Evolutionary conservation across 179 eudicot genomes (phyloP), one percentile per base, ranked within the genome.

Genomic region (Nepenthes alata): DNA sequence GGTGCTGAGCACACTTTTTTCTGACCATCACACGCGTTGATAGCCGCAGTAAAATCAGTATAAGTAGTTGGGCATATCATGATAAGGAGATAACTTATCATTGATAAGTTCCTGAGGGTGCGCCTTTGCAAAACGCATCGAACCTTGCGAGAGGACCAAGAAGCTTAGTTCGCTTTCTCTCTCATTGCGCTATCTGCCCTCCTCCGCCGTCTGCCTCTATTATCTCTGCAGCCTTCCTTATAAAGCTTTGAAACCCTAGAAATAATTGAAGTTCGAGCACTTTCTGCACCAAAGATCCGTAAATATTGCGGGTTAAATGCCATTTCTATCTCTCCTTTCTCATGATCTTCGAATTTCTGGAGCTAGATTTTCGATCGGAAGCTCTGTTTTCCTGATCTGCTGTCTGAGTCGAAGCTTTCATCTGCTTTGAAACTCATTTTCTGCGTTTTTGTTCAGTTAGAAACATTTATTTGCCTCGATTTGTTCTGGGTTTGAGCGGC

Each of bases 201-300:
- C 25, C 25, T 25, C 25, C 25, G 25, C 25, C 25, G 25, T 0
- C 25, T 25, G 1, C 25, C 25, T 25, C 25, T 47, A 2, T 61
- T 6, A 53, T 34, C 10, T 58, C 35, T 2, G 54, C 62, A 51
- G 68, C 63, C 69, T 69, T 68, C 71, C 70, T 47, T 47, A 4
- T 67, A 70, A 64, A 67, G 67, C 71, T 67, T 66, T 73, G 70
- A 82, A 77, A 80, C 84, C 84, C 81, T 78, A 79, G 76, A 77
- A 77, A 58, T 69, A 39, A 75, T 73, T 75, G 55, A 63, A 60
- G 14, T 70, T 36, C 50, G 76, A 59, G 63, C 61, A 50, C 59
- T 15, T 37, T 57, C 36, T 41, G 5, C 2, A 7, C 45, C 45
- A 4, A 4, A 41, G 8, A 41, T 0, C 45, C 45, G 6, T 41